These are phyloP conservation scores for Pelargonium citronellum DNA, from an alignment of 441 rosid genomes.

Conservation along the genomic window DNA sequence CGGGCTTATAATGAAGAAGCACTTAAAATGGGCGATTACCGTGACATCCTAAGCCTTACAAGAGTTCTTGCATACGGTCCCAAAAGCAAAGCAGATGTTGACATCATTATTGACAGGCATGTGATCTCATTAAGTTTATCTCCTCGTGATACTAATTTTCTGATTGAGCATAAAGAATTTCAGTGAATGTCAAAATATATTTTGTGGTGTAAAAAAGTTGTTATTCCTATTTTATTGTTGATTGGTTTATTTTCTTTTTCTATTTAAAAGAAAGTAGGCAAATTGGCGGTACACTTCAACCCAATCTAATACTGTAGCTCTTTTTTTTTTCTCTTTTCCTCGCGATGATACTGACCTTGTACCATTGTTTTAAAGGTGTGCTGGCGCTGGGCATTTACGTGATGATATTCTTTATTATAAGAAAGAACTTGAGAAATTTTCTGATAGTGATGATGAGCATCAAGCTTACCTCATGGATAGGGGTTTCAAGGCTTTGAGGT, in stretches of 20 bases:
- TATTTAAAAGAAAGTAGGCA: background rate
- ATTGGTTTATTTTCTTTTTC: background rate
- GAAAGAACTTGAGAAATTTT: constrained; percentile 54
- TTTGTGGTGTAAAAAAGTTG: constrained; percentile 1
- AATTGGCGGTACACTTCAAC: background rate
- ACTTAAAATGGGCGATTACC: constrained; percentile 82
- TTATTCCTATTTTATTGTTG: background rate
- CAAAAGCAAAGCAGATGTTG: constrained; percentile 88
- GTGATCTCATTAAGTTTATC: constrained; percentile 7
- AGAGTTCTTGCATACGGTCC: constrained; percentile 94
- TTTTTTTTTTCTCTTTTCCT: background rate
- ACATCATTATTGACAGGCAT: constrained; percentile 64
- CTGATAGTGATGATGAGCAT: constrained; percentile 53
- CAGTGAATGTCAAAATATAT: background rate
- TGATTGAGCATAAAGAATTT: background rate
- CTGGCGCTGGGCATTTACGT: constrained; percentile 89
- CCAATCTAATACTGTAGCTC: background rate
- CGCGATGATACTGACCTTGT: constrained; percentile 22
- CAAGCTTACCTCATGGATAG: constrained; percentile 65
- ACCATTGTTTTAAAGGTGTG: constrained; percentile 49
- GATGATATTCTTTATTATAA: constrained; percentile 69
- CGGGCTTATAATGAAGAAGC: constrained; percentile 69
- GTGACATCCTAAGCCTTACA: constrained; percentile 89
- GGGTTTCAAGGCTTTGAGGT: constrained; percentile 93
- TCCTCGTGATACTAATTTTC: background rate